These are phyloP conservation scores for Shiraia sp. DNA, from an alignment of 2,329 filamentous ascomycete genomes.

Conservation along the genomic window DNA sequence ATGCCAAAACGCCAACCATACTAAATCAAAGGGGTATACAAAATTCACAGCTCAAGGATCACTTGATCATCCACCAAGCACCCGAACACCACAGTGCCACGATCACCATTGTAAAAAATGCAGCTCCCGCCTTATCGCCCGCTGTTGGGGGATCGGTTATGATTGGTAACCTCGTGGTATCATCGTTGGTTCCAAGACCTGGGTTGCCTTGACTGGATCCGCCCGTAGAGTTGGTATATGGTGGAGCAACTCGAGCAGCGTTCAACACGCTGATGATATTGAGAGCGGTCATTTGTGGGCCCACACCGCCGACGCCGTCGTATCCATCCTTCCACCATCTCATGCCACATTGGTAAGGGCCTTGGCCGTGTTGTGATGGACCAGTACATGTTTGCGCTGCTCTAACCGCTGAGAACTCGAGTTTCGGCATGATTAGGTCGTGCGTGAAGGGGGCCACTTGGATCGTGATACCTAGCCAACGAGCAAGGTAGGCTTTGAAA, in stretches of 20 bases:
- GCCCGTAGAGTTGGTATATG: conserved; percentile 54
- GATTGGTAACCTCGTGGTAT: conserved; percentile 21
- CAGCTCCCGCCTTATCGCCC: conserved; percentile 49
- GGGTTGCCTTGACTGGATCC: conserved; percentile 55
- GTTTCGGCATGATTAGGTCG: conserved; percentile 55
- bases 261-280: conserved; percentile 55
- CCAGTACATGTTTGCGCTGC: conserved; percentile 60
- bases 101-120: conserved; percentile 47
- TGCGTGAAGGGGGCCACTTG: conserved; percentile 62
- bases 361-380: conserved; percentile 40
- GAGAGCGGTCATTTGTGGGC: conserved; percentile 62
- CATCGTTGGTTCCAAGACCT: conserved; percentile 39
- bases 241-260: conserved; percentile 44
- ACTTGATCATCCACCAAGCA: conserved; percentile 25
- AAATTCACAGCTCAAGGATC: neutral
- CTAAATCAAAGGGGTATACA: neutral
- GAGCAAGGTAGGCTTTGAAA: conserved; percentile 52
- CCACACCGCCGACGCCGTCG: conserved; percentile 56
- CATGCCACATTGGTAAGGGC: conserved; percentile 46
- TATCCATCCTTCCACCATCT: conserved; percentile 47
- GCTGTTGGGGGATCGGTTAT: conserved; percentile 32
- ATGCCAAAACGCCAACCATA: neutral
- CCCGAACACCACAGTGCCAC: conserved; percentile 16
- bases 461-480: conserved; percentile 58
- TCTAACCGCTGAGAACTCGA: conserved; percentile 57